Evolutionary conservation across 306 rosid genomes (phyloP).

Genomic region (Vachellia pachyceras): DNA sequence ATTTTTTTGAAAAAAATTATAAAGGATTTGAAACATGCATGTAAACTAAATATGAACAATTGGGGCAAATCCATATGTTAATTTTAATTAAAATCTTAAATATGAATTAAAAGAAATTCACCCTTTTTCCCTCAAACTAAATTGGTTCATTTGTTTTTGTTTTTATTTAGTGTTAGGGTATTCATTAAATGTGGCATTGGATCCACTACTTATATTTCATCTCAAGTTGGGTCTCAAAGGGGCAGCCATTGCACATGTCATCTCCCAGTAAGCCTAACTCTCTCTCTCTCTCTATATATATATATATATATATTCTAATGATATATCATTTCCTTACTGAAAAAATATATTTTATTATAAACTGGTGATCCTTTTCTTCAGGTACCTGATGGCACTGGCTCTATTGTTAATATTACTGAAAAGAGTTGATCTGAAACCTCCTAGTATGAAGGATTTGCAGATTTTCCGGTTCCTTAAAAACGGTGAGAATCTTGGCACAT

Average conservation of each 20-base stretch:
- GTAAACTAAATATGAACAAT: no score
- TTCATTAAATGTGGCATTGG: conserved; percentile 68
- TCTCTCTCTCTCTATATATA: no score
- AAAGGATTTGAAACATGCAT: no score
- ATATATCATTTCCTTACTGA: background rate
- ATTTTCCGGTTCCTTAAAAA: conserved; percentile 80
- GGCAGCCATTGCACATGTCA: conserved; percentile 93
- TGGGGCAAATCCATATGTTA: background rate
- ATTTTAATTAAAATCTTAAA: background rate
- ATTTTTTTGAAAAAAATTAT: no score
- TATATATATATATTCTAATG: background rate
- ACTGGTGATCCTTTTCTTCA: conserved; percentile 29
- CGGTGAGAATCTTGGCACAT: conserved; percentile 49
- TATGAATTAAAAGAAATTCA: background rate
- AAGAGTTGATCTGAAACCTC: conserved; percentile 79
- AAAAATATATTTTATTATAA: background rate
- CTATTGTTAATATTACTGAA: conserved; percentile 64
- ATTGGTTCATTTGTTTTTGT: conserved; percentile 15
- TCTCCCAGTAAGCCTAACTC: conserved; percentile 79
- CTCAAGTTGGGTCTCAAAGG: conserved; percentile 78
- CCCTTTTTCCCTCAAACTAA: background rate
- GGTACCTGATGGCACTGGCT: conserved; percentile 79
- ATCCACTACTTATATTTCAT: conserved; percentile 81
- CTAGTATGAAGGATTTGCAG: conserved; percentile 77
- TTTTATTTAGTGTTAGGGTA: conserved; percentile 65